Base-by-base conservation (phyloP, 2,329 filamentous ascomycete species). In the Claviceps maximensis region DNA sequence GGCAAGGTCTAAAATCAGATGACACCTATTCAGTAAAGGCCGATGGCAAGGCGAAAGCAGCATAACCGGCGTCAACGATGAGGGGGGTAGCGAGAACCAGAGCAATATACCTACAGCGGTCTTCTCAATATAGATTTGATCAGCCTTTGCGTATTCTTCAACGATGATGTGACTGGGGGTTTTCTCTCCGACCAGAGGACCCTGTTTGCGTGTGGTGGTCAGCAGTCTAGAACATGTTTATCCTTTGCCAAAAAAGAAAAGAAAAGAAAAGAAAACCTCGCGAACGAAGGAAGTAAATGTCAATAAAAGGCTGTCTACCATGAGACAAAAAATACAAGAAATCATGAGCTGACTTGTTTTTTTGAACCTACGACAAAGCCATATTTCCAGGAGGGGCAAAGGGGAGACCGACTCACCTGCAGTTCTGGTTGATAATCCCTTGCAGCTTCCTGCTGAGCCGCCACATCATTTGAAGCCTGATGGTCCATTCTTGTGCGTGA, bases 91-190 rank as follows among this genome's bases (percentile, higher is more conserved):
- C 7, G 10, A 13, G 10, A 8, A 23, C 19, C 19, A 44, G 7
- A 15, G 25, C 21, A 44, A 52, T 49, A 49, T 58, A 74, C 83
- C 69, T 73, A 95, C 91, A 64, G 81, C 78, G 49, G 90, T 96
- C 74, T 97, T 97, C 55, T 85, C 80, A 50, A 90, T 83, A 67
- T 88, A 95, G 57, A 87, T 74, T 6, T 84, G 82, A 67, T 97
- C 90, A 56, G 89, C 90, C 68, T 86, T 86, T 56, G 89, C 87
- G 71, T 95, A 97, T 67, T 95, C 87, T 58, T 84, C 77, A 17
- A 86, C 83, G 64, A 98, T 89, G 58, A 77, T 80, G 60, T 82
- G 79, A 69, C 84, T 94, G 50, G 86, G 80, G 63, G 82, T 81
- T 69, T 86, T 87, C 56, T 84, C 78, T 61, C 89, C 87, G 58